These are phyloP conservation scores for Leccinum disarticulatum DNA, from an alignment of 768 basidiomycete species.

Conservation along the genomic window DNA sequence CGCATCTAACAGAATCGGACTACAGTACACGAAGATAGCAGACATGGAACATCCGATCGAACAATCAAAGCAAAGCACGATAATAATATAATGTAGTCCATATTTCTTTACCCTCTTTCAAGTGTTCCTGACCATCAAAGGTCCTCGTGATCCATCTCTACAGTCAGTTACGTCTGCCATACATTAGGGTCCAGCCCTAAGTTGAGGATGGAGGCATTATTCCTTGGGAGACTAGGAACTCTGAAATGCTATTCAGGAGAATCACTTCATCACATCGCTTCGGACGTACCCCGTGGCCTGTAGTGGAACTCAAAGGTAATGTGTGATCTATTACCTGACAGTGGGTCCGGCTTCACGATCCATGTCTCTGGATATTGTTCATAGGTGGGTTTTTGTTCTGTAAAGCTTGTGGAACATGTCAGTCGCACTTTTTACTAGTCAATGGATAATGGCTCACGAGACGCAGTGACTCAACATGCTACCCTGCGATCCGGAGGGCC, in stretches of 20 bases:
- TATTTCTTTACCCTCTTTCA: background rate
- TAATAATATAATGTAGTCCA: background rate
- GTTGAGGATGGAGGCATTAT: conserved; percentile 39
- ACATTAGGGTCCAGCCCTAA: background rate
- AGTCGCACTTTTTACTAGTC: background rate
- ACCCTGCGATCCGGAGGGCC: conserved; percentile 36
- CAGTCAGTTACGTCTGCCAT: too few species aligned
- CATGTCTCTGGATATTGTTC: conserved; percentile 52
- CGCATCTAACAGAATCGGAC: too few species aligned
- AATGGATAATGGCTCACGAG: conserved; percentile 37
- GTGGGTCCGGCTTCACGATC: conserved; percentile 45
- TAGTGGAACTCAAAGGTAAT: conserved; percentile 72
- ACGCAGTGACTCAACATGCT: conserved; percentile 43
- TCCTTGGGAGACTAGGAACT: conserved; percentile 51
- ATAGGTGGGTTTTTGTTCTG: conserved; percentile 39
- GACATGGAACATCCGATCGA: background rate
- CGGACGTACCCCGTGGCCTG: conserved; percentile 47
- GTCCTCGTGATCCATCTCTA: background rate
- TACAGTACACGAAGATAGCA: background rate
- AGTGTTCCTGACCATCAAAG: too few species aligned
- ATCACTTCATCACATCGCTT: background rate
- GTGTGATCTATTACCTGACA: conserved; percentile 39
- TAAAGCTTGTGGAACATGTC: conserved; percentile 43
- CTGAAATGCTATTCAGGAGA: conserved; percentile 28
- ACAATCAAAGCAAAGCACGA: background rate